Base-by-base conservation (phyloP, 352 stramenopile species). In the Globisporangium polare region DNA sequence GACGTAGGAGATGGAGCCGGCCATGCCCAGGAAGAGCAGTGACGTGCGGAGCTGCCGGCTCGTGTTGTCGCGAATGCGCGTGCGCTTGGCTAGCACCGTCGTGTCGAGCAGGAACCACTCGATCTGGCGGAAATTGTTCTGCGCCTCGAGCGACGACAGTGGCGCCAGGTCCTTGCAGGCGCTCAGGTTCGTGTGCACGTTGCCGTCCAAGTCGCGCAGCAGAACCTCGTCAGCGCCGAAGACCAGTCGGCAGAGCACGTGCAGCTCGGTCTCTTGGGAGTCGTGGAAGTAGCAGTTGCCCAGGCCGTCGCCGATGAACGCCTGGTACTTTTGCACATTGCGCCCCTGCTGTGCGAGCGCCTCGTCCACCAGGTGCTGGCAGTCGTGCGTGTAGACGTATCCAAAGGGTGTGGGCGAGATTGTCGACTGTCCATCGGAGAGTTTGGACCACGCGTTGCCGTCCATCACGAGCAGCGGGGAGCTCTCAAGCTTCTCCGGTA, bases 281-380 rank as follows among this genome's bases (percentile, higher is more conserved):
- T 80, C 73, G 12, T 66, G 62, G 45, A 77, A 77, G 1, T 51
- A 57, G 39, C 70, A 78, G 53, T 76, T 66, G 1, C 73, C 70
- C 5, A 76, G 41, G 1, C 70, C 70, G 22, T 80, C 73, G 8
- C 73, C 68, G 41, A 78, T 66, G 22, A 71, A 80, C 7, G 70
- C 68, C 22, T 78, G 73, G 39, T 80, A 77, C 29, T 80, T 80
- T 43, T 78, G 70, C 10, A 78, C 73, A 18, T 80, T 80, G 35
- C 73, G 73, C 31, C 73, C 73, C 12, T 53, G 62, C 31, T 75
- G 62, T 12, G 62, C 35, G 54, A 74, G 69, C 5, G 66, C 70
- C 0, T 41, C 58, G 29, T 77, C 58, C 13, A 78, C 69, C 2
- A 66, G 33, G 10, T 62, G 47, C 6, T 37, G 33, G 53, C 73